Evolutionary conservation across 176 grass and related monocot species (phyloP), one percentile per base, ranked within the genome.

Genomic region (Rhipidocladum racemiflorum): DNA sequence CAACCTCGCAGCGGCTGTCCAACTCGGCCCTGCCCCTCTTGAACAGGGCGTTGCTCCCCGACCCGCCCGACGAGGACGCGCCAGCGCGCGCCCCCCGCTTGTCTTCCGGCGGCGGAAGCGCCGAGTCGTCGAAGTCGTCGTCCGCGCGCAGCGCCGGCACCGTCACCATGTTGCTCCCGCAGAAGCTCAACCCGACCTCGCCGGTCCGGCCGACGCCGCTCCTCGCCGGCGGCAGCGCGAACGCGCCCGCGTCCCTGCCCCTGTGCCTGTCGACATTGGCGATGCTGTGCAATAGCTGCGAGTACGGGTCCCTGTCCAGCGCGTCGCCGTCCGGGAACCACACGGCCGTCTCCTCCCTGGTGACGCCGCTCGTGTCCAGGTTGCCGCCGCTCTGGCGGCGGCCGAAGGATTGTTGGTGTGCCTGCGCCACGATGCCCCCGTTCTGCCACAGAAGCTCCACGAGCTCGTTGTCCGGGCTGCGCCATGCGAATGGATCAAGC

Each of bases 381-480:
- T 64, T 27, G 18, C 56, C 60, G 68, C 5, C 62, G 68, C 18
- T 82, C 88, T 4, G 62, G 61, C 1, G 48, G n/a, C 38, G 2
- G 39, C 53, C 11, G 77, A 66, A 27, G 17, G 35, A n/a, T 62
- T 61, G 75, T 25, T 64, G 78, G 35, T 30, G 80, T 27, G 43
- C 40, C 71, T 87, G 84, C 72, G 75, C 87, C 27, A 95, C 82
- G 34, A 95, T 78, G 12, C 55, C 82, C 5, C 93, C 91, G 61
- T 99, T 84, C 79, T 91, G 89, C 97, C 97, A 99, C 29, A 99
- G 38, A 8, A 99, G 77, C 72, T 99, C 97, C 40, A 96, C 66
- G 10, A 99, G 80, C 68, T 93, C 97, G 61, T 87, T 61, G 23
- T 87, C 93, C 11, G 40, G 30, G 18, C 91, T 99, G 85, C 56